Evolutionary conservation across 2,329 filamentous ascomycete genomes (phyloP), one percentile per base, ranked within the genome.

Genomic region (Zymoseptoria pseudotritici): DNA sequence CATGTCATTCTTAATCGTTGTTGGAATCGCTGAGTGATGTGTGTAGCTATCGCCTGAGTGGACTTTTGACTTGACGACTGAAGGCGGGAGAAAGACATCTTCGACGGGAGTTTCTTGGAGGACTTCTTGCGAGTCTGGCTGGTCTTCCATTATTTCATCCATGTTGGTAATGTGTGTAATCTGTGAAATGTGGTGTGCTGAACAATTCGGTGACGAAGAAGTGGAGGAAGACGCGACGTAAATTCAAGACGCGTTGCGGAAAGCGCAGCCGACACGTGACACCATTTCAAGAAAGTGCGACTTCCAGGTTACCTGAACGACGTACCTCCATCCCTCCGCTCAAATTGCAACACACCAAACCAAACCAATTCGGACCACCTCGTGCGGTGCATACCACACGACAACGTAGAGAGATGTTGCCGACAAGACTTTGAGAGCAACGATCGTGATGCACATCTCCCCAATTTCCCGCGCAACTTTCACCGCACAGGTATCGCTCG

Each of bases 71-170:
- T 68, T 72, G 63, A 75, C 57, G 59, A 81, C 75, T 1, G 79
- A 81, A 7, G 79, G 78, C 13, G 79, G 75, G 62, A 76, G 77
- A 70, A 81, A 81, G 61, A 79, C 69, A 60, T 71, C 57, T 50
- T 65, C 66, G 7, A 66, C 59, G 4, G 72, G 71, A 3, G 71
- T 74, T 64, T 74, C 72, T 56, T 70, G 67, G 17, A 61, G 61
- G 19, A 74, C 56, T n/a, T 70, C 65, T 52, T 71, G 71, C 13
- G 65, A 65, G 4, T 73, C 70, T 17, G 61, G 56, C 21, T 66
- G 63, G 22, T 72, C 69, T 50, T 71, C 67, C 58, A 67, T 66
- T 49, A 55, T 53, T 17, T 72, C 71, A 51, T 70, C 70, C 55
- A 61, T 57, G 69, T 73, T 73, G 53, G 8, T 66, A 55, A 36